phyloP scores from a whole-genome alignment of 2,329 filamentous ascomycete genomes.

The Hymenoscyphus occultus region DNA sequence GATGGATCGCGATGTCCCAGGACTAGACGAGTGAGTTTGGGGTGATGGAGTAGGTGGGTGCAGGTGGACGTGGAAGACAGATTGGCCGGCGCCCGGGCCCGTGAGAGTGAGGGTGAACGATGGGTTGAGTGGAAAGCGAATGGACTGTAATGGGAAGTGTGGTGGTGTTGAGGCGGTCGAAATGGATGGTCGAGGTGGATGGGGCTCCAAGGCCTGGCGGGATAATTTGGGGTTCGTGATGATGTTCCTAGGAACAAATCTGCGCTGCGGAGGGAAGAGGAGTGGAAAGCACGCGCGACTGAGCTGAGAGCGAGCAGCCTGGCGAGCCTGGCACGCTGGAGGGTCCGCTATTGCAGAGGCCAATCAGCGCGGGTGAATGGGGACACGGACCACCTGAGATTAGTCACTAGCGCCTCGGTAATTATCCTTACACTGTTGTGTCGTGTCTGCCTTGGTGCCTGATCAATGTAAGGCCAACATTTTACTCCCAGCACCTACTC shows the following conservation, averaged over 20 bases:
- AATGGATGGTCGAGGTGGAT: conserved; percentile 3
- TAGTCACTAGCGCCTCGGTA: no score
- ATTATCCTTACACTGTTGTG: no score
- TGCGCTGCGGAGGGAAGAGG: background rate
- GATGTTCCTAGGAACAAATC: background rate
- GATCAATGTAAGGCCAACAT: no score
- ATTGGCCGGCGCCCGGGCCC: conserved; percentile 13
- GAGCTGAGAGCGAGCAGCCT: background rate
- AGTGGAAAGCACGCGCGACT: background rate
- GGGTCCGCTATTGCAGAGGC: background rate
- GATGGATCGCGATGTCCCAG: conserved; percentile 20
- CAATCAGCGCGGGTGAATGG: background rate
- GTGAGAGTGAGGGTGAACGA: background rate
- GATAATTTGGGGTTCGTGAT: conserved; percentile 4
- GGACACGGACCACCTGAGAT: no score
- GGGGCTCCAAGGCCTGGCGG: background rate
- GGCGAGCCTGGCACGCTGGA: background rate
- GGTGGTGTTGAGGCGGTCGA: conserved; percentile 2
- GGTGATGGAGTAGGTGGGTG: background rate
- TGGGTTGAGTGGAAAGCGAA: background rate
- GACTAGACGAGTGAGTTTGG: background rate
- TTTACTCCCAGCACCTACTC: no score
- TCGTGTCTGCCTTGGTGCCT: no score
- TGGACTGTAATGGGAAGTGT: background rate
- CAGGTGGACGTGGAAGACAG: conserved; percentile 21